phyloP scores from a whole-genome alignment of 2,329 filamentous ascomycete genomes.

The Coniosporium tulheliwenetii region DNA sequence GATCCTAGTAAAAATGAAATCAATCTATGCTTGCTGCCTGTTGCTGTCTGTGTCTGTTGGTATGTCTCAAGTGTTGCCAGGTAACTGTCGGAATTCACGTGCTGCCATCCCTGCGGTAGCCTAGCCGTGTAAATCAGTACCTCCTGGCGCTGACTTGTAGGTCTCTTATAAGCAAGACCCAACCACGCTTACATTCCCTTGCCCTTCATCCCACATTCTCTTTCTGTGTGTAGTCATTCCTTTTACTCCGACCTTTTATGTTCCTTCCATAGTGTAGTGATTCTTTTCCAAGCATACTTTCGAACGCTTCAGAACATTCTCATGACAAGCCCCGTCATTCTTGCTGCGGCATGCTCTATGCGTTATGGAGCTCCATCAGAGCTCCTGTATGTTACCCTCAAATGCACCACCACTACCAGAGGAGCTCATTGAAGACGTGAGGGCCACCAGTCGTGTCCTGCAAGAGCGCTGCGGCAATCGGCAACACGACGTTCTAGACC shows the following conservation, averaged over 20 bases:
- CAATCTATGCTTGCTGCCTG: no score
- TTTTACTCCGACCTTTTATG: constrained; percentile 25
- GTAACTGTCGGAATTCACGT: no score
- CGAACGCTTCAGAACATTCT: constrained; percentile 23
- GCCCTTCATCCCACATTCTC: constrained; percentile 19
- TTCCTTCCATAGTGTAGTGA: constrained; percentile 19
- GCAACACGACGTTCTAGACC: constrained; percentile 15
- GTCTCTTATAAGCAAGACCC: neutral
- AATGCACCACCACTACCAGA: constrained; percentile 22
- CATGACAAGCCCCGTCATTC: constrained; percentile 12
- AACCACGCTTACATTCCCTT: constrained; percentile 6
- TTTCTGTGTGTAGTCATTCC: constrained; percentile 22
- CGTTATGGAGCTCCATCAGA: constrained; percentile 16
- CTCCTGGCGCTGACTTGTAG: no score
- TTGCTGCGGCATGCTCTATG: constrained; percentile 9
- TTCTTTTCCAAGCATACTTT: constrained; percentile 8
- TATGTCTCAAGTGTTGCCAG: no score
- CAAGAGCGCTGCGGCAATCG: constrained; percentile 27
- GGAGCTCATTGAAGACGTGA: constrained; percentile 7
- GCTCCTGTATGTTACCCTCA: constrained; percentile 24
- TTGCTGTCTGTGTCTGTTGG: no score
- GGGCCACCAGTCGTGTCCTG: constrained; percentile 17
- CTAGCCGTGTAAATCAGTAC: no score
- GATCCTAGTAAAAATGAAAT: no score
- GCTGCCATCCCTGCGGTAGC: no score